Percentiles rank a stretch among this genome's conserved stretches.
Evolutionary conservation across 164 flowering plant species (phyloP).

Genomic region (Magnolia sinica): DNA sequence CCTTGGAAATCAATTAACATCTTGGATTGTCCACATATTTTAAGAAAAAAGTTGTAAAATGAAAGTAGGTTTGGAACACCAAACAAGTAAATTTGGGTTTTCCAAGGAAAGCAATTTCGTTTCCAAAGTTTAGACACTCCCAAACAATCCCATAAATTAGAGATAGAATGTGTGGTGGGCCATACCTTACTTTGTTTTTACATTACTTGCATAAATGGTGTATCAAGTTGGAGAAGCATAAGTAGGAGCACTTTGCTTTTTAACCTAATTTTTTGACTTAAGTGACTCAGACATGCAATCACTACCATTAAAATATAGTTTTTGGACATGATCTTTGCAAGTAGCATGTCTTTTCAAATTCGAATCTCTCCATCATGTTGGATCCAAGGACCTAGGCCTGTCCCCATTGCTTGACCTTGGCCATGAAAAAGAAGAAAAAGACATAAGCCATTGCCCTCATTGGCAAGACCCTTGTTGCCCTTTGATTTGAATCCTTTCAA

Average conservation of each 20-base stretch:
- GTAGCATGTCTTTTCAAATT: constrained; percentile 11
- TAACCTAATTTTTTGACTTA: constrained; percentile 1
- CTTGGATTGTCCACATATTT: too few species aligned
- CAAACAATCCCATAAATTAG: background rate
- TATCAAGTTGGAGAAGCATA: constrained; percentile 11
- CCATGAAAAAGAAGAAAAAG: background rate
- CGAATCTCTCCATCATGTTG: constrained; percentile 10
- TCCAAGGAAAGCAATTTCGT: background rate
- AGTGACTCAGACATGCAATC: constrained; percentile 6
- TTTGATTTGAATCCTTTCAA: background rate
- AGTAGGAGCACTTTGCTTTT: constrained; percentile 9
- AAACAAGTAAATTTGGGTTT: background rate
- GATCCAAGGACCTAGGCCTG: constrained; percentile 10
- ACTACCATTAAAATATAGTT: constrained; percentile 3
- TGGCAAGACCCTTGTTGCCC: background rate
- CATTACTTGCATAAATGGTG: constrained; percentile 5
- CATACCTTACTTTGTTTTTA: background rate
- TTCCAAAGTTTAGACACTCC: background rate
- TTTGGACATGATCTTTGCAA: constrained; percentile 5
- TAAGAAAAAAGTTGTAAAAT: too few species aligned
- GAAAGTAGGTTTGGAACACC: background rate
- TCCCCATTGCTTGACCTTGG: constrained; percentile 9
- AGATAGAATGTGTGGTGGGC: constrained; percentile 10
- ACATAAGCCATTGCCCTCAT: background rate
- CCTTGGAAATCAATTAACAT: too few species aligned